phyloP scores from a whole-genome alignment of 2,329 filamentous ascomycete genomes.

The Ceratocystis ficicola region DNA sequence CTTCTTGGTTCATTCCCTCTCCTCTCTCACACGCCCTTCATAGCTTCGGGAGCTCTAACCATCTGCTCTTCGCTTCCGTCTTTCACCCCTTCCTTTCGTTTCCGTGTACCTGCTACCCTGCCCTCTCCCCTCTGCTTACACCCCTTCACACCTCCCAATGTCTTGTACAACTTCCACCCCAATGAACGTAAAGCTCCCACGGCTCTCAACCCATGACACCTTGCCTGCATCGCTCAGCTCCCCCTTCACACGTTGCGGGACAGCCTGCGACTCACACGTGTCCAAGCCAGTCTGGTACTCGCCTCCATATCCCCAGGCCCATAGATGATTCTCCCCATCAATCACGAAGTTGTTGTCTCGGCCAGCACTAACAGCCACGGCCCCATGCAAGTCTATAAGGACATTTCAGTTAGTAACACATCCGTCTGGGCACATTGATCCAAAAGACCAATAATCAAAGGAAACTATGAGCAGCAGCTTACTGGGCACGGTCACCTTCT shows the following conservation, averaged over 20 bases:
- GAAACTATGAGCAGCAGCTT: background rate
- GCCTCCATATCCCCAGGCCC: slow-evolving; percentile 20
- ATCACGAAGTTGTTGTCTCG: slow-evolving; percentile 19
- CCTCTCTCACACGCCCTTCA: background rate
- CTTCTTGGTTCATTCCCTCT: background rate
- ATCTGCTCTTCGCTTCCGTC: background rate
- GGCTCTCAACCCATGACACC: slow-evolving; percentile 18
- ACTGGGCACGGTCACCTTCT: slow-evolving; percentile 13
- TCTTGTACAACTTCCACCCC: slow-evolving; percentile 7
- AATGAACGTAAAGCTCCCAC: slow-evolving; percentile 19
- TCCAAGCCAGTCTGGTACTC: slow-evolving; percentile 20
- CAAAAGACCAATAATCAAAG: background rate
- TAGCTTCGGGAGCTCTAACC: background rate
- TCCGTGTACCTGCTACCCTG: background rate
- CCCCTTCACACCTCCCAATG: background rate
- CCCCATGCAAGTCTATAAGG: slow-evolving; percentile 1
- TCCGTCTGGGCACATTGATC: background rate
- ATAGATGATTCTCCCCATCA: slow-evolving; percentile 13
- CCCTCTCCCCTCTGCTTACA: background rate
- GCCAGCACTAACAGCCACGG: slow-evolving; percentile 14
- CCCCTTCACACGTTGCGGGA: slow-evolving; percentile 12
- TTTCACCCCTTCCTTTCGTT: background rate
- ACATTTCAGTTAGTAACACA: background rate
- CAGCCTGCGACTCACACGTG: slow-evolving; percentile 10
- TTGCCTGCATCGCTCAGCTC: background rate